phyloP scores from a whole-genome alignment of 176 grass and related monocot species.

The Hsuehochloa calcarea region DNA sequence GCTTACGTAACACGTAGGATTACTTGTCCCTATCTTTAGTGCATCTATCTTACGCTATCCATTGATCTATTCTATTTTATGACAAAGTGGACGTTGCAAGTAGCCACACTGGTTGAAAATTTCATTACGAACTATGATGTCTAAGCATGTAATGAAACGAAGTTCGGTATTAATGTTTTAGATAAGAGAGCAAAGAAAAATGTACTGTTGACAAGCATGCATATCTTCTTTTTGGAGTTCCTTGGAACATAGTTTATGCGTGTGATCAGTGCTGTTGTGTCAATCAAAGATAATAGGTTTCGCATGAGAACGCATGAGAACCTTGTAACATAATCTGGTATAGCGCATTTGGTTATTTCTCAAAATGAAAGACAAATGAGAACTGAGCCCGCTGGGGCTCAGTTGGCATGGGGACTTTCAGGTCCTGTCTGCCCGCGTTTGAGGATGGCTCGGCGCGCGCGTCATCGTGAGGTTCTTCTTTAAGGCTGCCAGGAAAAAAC shows the following conservation, averaged over 20 bases:
- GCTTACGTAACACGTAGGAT: constrained; percentile 28
- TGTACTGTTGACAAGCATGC: background rate
- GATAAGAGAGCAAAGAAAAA: background rate
- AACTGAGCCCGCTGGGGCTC: no score
- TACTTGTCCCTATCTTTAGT: constrained; percentile 24
- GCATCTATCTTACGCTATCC: constrained; percentile 11
- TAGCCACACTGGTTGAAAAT: constrained; percentile 9
- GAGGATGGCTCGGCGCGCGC: no score
- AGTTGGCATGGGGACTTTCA: no score
- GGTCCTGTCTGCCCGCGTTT: no score
- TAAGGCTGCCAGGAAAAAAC: no score
- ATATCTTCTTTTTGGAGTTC: background rate
- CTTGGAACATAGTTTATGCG: background rate
- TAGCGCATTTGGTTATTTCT: background rate
- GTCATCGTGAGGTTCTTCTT: no score
- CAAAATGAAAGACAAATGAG: background rate
- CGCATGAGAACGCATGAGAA: background rate
- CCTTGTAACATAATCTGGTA: constrained; percentile 1
- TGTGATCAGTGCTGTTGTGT: background rate
- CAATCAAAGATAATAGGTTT: background rate
- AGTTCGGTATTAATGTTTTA: background rate
- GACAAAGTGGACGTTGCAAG: background rate
- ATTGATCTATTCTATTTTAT: constrained; percentile 18
- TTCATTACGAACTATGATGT: background rate
- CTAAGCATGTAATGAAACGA: background rate